These are phyloP conservation scores for Periconia macrospinosa DNA, from an alignment of 2,329 filamentous ascomycete genomes.

Conservation along the genomic window DNA sequence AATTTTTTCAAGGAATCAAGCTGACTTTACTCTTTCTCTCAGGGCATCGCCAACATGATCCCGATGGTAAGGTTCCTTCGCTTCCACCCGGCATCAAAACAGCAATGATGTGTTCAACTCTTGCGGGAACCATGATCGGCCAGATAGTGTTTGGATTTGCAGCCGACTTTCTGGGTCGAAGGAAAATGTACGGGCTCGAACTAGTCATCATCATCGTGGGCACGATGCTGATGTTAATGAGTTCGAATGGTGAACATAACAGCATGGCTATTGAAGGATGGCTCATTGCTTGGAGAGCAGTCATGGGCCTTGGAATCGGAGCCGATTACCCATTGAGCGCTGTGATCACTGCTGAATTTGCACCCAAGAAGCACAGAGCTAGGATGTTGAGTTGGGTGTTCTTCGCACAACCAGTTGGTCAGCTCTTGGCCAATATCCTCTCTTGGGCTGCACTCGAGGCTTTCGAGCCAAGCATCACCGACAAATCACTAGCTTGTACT, in stretches of 20 bases:
- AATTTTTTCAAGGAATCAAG: too few species aligned
- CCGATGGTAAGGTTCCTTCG: too few species aligned
- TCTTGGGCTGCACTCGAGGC: conserved; percentile 31
- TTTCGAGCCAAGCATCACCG: conserved; percentile 28
- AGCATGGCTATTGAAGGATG: conserved; percentile 44
- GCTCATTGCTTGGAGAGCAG: conserved; percentile 44
- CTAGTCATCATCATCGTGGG: conserved; percentile 45
- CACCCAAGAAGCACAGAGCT: conserved; percentile 39
- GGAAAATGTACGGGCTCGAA: conserved; percentile 46
- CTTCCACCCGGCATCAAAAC: conserved; percentile 26
- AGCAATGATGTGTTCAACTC: conserved; percentile 43
- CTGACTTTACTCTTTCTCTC: too few species aligned
- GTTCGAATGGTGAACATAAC: conserved; percentile 36
- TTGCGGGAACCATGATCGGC: conserved; percentile 44
- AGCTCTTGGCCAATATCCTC: conserved; percentile 35
- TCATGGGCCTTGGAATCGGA: conserved; percentile 46
- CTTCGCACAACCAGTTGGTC: conserved; percentile 47
- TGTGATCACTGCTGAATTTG: conserved; percentile 44
- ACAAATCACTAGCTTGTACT: conserved; percentile 13
- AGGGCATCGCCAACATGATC: too few species aligned
- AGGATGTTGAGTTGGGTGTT: conserved; percentile 48
- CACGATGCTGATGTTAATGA: conserved; percentile 43
- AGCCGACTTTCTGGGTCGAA: conserved; percentile 41
- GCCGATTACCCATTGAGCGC: conserved; percentile 44
- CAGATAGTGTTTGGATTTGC: conserved; percentile 43